These are phyloP conservation scores for Cytospora paraplurivora DNA, from an alignment of 2,329 filamentous ascomycete genomes.

Conservation along the genomic window DNA sequence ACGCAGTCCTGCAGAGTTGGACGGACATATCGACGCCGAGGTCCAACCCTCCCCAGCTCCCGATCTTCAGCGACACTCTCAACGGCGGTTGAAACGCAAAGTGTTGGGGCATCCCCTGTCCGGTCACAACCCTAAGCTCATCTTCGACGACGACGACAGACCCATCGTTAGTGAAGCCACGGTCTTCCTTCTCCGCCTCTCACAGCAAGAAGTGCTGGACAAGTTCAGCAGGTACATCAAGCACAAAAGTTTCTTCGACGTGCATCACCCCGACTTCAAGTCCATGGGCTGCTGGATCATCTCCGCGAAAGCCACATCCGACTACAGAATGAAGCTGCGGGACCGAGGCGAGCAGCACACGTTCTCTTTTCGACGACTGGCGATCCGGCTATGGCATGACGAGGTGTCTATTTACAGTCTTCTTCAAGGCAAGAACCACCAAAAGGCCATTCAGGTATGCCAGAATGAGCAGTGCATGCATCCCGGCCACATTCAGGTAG, in stretches of 20 bases:
- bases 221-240: not conserved
- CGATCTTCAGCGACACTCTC: not conserved
- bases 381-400: constrained; percentile 18
- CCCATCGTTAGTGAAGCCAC: constrained; percentile 14
- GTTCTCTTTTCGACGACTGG: constrained; percentile 11
- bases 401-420: constrained; percentile 18
- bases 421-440: constrained; percentile 9
- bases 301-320: not conserved
- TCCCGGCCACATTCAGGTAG: constrained; percentile 16
- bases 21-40: not conserved
- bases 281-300: constrained; percentile 20
- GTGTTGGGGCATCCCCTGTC: constrained; percentile 9
- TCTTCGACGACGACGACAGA: constrained; percentile 9
- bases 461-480: constrained; percentile 11
- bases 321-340: constrained; percentile 13
- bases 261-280: not conserved
- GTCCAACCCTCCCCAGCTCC: not conserved
- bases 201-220: constrained; percentile 2
- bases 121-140: constrained; percentile 2
- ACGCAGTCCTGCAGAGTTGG: not conserved
- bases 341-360: constrained; percentile 7
- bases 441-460: constrained; percentile 9
- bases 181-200: constrained; percentile 11
- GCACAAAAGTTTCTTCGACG: constrained; percentile 11
- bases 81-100: constrained; percentile 1